phyloP scores from a whole-genome alignment of 228 moss, liverwort and hornwort genomes.

The Sphagnum fallax region DNA sequence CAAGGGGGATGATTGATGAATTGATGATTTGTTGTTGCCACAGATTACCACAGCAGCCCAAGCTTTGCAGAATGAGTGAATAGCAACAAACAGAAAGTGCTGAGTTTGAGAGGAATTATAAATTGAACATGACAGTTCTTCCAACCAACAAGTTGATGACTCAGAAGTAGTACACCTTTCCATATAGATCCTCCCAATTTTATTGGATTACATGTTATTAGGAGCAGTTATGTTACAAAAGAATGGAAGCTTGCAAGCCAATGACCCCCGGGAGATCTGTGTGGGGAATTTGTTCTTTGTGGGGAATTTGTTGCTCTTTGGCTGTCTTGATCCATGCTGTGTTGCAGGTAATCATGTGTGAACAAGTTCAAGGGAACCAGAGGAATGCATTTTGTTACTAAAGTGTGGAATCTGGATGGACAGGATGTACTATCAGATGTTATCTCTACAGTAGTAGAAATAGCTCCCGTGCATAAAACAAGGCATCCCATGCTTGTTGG shows the following conservation, averaged over 20 bases:
- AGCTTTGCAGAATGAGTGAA: constrained; percentile 93
- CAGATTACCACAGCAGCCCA: constrained; percentile 49
- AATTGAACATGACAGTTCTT: constrained; percentile 78
- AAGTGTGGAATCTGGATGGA: not conserved
- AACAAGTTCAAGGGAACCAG: too few relatives aligned
- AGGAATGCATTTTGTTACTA: too few relatives aligned
- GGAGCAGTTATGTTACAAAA: too few relatives aligned
- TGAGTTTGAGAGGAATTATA: constrained; percentile 88
- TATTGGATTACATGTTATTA: too few relatives aligned
- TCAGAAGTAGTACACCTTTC: constrained; percentile 46
- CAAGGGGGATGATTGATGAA: too few relatives aligned
- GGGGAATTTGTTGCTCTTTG: too few relatives aligned
- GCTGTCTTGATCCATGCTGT: too few relatives aligned
- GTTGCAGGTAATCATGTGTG: too few relatives aligned
- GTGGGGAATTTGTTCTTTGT: too few relatives aligned
- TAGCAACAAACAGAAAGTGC: constrained; percentile 87
- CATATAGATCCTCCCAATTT: not conserved
- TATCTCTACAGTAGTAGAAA: constrained; percentile 79
- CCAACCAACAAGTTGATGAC: constrained; percentile 88
- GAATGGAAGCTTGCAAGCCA: too few relatives aligned
- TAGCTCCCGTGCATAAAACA: constrained; percentile 77
- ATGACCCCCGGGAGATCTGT: too few relatives aligned
- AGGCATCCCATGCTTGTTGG: constrained; percentile 91
- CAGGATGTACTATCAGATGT: constrained; percentile 97
- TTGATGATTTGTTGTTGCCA: too few relatives aligned